Evolutionary conservation across 106 monocot species (phyloP).

Genomic region (Dioscorea zingiberensis): DNA sequence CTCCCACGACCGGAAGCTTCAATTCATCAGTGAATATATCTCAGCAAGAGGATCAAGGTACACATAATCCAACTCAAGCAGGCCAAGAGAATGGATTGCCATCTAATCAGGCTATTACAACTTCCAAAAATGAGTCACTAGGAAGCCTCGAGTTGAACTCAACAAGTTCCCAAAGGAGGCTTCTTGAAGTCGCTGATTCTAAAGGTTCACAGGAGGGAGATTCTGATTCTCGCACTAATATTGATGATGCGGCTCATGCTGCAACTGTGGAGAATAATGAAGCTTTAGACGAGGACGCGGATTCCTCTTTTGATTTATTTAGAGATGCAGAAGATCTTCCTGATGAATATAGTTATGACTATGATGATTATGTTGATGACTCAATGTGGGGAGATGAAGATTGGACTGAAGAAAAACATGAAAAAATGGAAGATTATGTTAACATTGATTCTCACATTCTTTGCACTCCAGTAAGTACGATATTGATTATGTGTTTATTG

Average conservation of each 20-base stretch:
- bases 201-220: conserved; percentile 17
- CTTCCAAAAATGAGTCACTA: conserved; percentile 10
- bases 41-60: conserved; percentile 16
- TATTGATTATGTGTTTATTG: too few relatives aligned
- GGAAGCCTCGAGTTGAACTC: conserved; percentile 27
- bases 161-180: conserved; percentile 60
- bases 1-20: conserved; percentile 7
- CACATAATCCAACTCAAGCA: conserved; percentile 18
- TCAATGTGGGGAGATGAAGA: conserved; percentile 98
- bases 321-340: conserved; percentile 60
- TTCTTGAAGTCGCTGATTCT: conserved; percentile 54
- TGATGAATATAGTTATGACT: conserved; percentile 96
- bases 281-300: conserved; percentile 62
- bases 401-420: conserved; percentile 70
- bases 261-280: conserved; percentile 65
- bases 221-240: conserved; percentile 24
- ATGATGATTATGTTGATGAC: conserved; percentile 94
- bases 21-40: conserved; percentile 32
- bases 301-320: conserved; percentile 91
- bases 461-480: conserved; percentile 83
- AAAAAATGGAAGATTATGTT: conserved; percentile 87
- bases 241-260: conserved; percentile 10
- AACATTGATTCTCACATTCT: conserved; percentile 89
- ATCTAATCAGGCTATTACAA: conserved; percentile 16
- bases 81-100: conserved; percentile 17